phyloP scores from a whole-genome alignment of 2,329 filamentous ascomycete genomes.

The Simplicillium sp. region DNA sequence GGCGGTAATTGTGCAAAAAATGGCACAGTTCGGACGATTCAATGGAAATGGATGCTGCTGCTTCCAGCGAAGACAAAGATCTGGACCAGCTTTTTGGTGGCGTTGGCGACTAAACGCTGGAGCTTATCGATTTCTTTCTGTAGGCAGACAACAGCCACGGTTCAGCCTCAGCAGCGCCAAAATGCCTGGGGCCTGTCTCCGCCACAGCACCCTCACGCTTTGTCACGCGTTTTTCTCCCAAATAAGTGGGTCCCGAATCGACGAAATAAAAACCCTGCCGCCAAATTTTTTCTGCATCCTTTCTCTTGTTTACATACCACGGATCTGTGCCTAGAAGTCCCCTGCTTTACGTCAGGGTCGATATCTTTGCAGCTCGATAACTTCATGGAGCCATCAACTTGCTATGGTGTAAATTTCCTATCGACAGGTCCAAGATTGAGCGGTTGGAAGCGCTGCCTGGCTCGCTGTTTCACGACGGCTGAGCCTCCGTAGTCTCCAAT shows the following conservation, averaged over 20 bases:
- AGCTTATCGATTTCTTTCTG: too few species aligned
- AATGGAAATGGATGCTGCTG: not conserved
- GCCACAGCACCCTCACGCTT: too few species aligned
- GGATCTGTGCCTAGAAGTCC: conserved; percentile 84
- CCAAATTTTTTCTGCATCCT: conserved; percentile 23
- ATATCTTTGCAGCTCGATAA: conserved; percentile 80
- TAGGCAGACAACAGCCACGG: too few species aligned
- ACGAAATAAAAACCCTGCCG: conserved; percentile 14
- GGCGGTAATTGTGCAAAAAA: conserved; percentile 5
- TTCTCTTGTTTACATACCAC: conserved; percentile 33
- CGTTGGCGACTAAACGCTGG: too few species aligned
- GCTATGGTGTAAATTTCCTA: conserved; percentile 79
- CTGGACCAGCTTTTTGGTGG: conserved; percentile 1
- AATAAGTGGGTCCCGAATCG: too few species aligned
- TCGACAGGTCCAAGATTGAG: conserved; percentile 91
- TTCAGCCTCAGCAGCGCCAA: conserved; percentile 2
- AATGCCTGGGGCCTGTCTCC: conserved; percentile 9
- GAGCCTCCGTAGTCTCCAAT: conserved; percentile 47
- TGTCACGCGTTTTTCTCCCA: too few species aligned
- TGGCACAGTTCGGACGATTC: not conserved
- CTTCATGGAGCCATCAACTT: conserved; percentile 65
- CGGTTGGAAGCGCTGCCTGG: conserved; percentile 52
- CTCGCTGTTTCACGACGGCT: conserved; percentile 51
- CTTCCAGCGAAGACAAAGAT: not conserved
- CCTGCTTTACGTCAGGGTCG: conserved; percentile 56